Conservation (phyloP, 345 rosid species). For the Populus simonii region DNA sequence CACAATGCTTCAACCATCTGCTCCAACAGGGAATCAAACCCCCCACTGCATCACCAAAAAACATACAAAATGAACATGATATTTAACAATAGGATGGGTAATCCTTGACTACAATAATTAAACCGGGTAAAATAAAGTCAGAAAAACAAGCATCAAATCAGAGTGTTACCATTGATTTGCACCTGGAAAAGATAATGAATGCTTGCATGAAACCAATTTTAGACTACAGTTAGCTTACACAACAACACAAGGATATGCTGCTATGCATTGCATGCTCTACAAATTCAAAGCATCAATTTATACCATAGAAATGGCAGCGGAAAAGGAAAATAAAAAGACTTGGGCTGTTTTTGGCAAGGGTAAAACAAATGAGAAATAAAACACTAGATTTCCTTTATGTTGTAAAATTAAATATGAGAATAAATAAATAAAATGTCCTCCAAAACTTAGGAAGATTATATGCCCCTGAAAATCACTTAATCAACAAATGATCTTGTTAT, state of each 20-base stretch:
- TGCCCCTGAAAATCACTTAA: background rate
- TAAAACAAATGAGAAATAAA: background rate
- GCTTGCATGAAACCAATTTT: too few species aligned
- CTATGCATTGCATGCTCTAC: too few species aligned
- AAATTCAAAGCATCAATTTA: too few species aligned
- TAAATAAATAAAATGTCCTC: background rate
- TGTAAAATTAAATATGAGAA: too few species aligned
- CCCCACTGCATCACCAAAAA: conserved; percentile 58
- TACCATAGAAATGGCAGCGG: background rate
- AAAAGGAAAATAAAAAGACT: too few species aligned
- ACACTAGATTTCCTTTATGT: background rate
- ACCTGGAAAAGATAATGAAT: too few species aligned
- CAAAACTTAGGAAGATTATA: background rate
- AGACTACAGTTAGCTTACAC: too few species aligned
- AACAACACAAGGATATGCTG: too few species aligned
- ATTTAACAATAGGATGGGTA: background rate
- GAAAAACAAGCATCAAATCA: background rate
- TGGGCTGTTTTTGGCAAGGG: background rate
- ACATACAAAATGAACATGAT: conserved; percentile 2
- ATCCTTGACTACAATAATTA: background rate
- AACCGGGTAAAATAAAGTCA: background rate
- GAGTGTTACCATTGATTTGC: too few species aligned
- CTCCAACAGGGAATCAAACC: conserved; percentile 68
- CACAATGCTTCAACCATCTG: conserved; percentile 93
- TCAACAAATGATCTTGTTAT: background rate